phyloP scores from a whole-genome alignment of 1,284 basidiomycete species.

The Tilletia indica region DNA sequence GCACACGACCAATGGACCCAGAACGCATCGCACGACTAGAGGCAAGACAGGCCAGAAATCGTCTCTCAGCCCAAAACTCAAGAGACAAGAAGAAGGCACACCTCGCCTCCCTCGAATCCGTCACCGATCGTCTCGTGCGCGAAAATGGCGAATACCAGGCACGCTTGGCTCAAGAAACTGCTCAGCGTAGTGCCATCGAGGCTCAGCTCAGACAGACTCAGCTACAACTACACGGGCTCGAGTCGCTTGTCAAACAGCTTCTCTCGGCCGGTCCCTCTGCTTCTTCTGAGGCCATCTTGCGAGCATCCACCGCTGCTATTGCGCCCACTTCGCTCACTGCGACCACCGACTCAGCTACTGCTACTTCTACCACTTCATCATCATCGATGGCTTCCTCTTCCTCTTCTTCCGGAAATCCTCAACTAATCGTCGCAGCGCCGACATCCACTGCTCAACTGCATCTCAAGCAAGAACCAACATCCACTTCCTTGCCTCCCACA shows the following conservation, averaged over 20 bases:
- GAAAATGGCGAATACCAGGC: constrained; percentile 32
- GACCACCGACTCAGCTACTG: neutral
- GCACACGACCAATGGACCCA: constrained; percentile 39
- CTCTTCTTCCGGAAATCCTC: constrained; percentile 26
- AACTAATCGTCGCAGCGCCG: constrained; percentile 21
- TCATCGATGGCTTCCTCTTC: constrained; percentile 21
- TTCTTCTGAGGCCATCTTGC: neutral
- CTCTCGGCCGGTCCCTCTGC: constrained; percentile 14
- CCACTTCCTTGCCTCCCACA: neutral
- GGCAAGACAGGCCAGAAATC: constrained; percentile 52
- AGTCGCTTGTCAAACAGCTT: constrained; percentile 29
- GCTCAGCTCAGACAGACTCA: constrained; percentile 31
- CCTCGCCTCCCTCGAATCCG: constrained; percentile 42
- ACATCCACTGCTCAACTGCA: neutral
- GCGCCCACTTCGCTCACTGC: constrained; percentile 1
- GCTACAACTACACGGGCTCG: constrained; percentile 21
- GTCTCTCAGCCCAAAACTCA: constrained; percentile 51
- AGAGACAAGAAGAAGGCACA: constrained; percentile 52
- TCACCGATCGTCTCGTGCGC: constrained; percentile 30
- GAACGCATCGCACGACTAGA: constrained; percentile 48
- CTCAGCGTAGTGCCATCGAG: constrained; percentile 30
- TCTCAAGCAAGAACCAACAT: neutral
- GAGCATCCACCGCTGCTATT: neutral
- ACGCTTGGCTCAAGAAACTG: constrained; percentile 27
- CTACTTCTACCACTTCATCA: constrained; percentile 11